Percentiles rank a stretch among this genome's conserved stretches.
These are phyloP conservation scores for Boletus sp. DNA, from an alignment of 768 basidiomycete genomes.

Conservation along the genomic window DNA sequence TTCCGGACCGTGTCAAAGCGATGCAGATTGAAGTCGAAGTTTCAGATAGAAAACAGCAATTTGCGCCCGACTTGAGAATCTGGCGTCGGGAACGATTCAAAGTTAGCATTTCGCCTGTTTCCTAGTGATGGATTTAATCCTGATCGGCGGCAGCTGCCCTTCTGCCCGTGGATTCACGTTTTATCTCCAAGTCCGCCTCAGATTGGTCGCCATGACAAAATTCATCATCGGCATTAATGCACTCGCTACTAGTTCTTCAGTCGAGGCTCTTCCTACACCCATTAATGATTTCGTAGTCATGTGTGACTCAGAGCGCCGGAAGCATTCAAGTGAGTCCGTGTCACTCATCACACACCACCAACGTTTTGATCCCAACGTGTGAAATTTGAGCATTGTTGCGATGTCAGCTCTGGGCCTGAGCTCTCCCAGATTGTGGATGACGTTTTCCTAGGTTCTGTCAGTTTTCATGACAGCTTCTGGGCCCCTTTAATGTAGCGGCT, in stretches of 20 bases:
- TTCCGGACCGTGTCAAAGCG: no score
- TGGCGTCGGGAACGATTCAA: neutral
- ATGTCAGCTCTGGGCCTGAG: neutral
- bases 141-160: neutral
- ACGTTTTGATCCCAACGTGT: neutral
- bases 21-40: no score
- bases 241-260: neutral
- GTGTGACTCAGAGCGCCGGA: neutral
- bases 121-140: neutral
- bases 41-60: no score
- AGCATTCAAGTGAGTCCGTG: neutral
- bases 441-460: conserved; percentile 9
- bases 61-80: no score
- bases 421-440: neutral
- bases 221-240: neutral
- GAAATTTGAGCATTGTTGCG: neutral
- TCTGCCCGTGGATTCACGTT: neutral
- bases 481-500: conserved; percentile 6
- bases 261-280: neutral
- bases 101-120: neutral
- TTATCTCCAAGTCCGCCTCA: neutral
- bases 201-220: neutral
- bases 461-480: conserved; percentile 12
- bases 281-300: neutral
- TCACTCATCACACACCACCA: neutral